Base-by-base conservation (phyloP, 2,329 filamentous ascomycete genomes). In the Teratosphaeria gauchensis region DNA sequence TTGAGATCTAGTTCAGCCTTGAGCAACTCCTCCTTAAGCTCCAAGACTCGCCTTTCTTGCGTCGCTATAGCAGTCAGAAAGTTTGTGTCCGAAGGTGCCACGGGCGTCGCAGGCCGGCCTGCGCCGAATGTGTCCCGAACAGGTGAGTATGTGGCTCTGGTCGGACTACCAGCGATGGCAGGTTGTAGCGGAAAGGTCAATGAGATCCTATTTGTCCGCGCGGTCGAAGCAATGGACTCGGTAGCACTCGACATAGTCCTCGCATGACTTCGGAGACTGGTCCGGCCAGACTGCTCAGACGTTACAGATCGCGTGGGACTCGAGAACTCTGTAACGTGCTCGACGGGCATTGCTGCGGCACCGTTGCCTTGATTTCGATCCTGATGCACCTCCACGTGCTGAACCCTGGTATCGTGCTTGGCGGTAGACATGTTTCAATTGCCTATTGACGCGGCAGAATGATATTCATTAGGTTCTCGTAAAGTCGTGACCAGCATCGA, bases 1-100 rank as follows among this genome's bases (percentile, higher is more conserved):
- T 79, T 78, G 48, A 99, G 78, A 53, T 95, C 88, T 12, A 78
- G 76, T 71, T 99, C 92, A 5, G 94, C 92, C 60, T 86, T 86
- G 28, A 79, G 77, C n/a, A 99, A 78, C 73, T 97, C 92, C 72
- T 99, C 94, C 60, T 86, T 88, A 56, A 99, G 78, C 74, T 97
- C 94, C 59, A 99, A 77, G 1, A 99, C 92, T 64, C 85, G 86
- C 59, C 94, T 83, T 76, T 99, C 94, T 75, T 97, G 92, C 14
- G 90, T 86, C 52, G 94, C 94, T 67, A 99, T 88, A 59, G 92
- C 88, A 61, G 90, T 92, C 64, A 99, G 85, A 68, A 96, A 89
- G 55, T 86, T 69, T 51, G 67, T 67, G 32, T 72, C 69, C 5
- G 66, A 63, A 0, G 69, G 65, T 80, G 60, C 67, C 11, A 61